Conservation (phyloP, 345 rosid genomes). For the Eutrema heterophyllum region DNA sequence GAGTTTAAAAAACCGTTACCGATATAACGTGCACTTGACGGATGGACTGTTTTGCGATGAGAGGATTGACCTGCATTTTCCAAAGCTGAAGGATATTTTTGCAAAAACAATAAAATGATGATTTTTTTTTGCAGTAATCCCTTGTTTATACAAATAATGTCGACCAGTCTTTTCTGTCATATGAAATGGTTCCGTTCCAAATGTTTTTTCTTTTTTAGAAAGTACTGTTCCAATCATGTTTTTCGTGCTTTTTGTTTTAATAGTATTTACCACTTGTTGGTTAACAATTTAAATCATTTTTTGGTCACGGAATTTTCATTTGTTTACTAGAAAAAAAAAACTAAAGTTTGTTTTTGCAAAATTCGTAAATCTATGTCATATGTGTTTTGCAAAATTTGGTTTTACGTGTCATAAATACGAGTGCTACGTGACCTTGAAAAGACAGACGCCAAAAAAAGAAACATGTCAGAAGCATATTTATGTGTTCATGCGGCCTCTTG, state of each 20-base stretch:
- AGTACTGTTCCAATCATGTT: not conserved
- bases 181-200: not conserved
- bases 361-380: not conserved
- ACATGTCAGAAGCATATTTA: constrained; percentile 1
- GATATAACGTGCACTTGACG: no score
- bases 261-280: not conserved
- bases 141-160: no score
- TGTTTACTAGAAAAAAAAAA: not conserved
- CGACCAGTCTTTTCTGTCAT: not conserved
- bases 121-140: no score
- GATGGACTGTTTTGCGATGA: no score
- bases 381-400: not conserved
- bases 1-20: no score
- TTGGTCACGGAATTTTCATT: not conserved
- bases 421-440: constrained; percentile 8
- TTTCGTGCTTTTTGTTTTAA: not conserved
- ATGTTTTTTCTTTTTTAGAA: no score
- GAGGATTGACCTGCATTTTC: no score
- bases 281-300: not conserved
- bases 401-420: not conserved
- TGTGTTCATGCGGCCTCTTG: not conserved
- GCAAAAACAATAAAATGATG: no score
- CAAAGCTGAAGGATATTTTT: no score
- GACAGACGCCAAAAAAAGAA: not conserved
- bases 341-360: not conserved